phyloP scores from a whole-genome alignment of 352 stramenopile species.

The Pythium aristosporum region DNA sequence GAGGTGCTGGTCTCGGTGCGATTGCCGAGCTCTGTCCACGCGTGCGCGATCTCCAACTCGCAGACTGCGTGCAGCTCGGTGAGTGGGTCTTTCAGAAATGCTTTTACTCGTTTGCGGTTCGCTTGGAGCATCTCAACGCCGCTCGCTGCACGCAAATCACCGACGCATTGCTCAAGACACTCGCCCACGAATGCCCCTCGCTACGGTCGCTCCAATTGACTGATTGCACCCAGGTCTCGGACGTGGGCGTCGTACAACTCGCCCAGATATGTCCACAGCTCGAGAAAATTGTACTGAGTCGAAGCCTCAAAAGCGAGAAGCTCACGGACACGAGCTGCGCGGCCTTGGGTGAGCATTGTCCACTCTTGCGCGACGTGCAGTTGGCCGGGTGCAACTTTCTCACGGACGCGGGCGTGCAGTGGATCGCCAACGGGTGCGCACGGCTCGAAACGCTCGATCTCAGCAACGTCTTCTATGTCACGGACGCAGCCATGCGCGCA shows the following conservation, averaged over 20 bases:
- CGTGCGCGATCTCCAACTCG: slow-evolving; percentile 40
- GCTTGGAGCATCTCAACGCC: slow-evolving; percentile 56
- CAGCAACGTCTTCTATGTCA: slow-evolving; percentile 79
- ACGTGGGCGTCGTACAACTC: slow-evolving; percentile 83
- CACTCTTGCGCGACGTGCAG: slow-evolving; percentile 50
- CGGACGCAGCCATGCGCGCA: slow-evolving; percentile 67
- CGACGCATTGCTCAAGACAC: slow-evolving; percentile 82
- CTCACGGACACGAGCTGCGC: slow-evolving; percentile 90
- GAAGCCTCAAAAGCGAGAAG: slow-evolving; percentile 55
- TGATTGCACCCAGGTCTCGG: slow-evolving; percentile 79
- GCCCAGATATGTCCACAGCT: slow-evolving; percentile 71
- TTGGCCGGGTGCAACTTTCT: slow-evolving; percentile 86
- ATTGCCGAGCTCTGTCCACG: slow-evolving; percentile 58
- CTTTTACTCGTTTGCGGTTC: slow-evolving; percentile 48
- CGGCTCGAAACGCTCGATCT: slow-evolving; percentile 81
- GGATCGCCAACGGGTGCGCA: slow-evolving; percentile 79
- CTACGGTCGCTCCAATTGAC: slow-evolving; percentile 72
- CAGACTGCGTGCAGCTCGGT: slow-evolving; percentile 53
- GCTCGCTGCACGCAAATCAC: slow-evolving; percentile 79
- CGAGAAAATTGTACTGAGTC: slow-evolving; percentile 68
- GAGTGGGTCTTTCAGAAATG: slow-evolving; percentile 75
- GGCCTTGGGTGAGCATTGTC: slow-evolving; percentile 70
- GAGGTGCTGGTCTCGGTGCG: slow-evolving; percentile 58
- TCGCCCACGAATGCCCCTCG: slow-evolving; percentile 66
- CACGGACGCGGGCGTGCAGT: slow-evolving; percentile 89